Base-by-base conservation (phyloP, 352 stramenopile species). In the Halophytophthora batemanensis region DNA sequence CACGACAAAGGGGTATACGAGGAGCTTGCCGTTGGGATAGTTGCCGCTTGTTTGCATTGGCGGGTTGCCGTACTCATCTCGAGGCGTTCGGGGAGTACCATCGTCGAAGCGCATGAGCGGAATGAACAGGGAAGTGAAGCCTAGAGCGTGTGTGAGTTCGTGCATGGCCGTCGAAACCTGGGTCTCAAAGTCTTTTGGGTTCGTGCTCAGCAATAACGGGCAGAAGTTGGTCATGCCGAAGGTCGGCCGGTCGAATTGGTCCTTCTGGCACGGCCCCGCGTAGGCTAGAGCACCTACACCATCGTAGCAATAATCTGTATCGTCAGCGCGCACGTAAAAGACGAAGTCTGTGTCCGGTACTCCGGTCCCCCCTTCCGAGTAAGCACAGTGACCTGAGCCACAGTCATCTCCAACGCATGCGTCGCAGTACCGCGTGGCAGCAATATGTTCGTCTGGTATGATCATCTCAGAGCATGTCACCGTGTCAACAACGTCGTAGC, bases 191-290 rank as follows among this genome's bases (percentile, higher is more conserved):
- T 68, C 54, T 34, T 52, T 49, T n/a, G 67, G 60, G 6, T 63
- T 56, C 4, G 58, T 64, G 23, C 76, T 71, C 47, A 92, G 73
- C 33, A 78, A 56, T 0, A 36, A 43, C 10, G 83, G 81, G 46
- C 81, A 94, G 36, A 92, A 90, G 54, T 94, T 91, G 8, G 74
- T 65, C 79, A 89, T 89, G 6, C 83, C 83, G 29, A 92, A 89
- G 8, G 76, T 91, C 14, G 81, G 83, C 1, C 81, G 77, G 49
- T 94, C 83, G 48, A 69, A 88, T 48, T 92, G 79, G 43, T 94
- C 81, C 40, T 87, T 83, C 43, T 91, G 83, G 47, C 83, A 94
- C 4, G 79, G 79, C 0, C 70, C 74, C 0, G 83, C 83, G 55
- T 90, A 94, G 17, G 81, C 81, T 3, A 94, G 59, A 7, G 81